phyloP scores from a whole-genome alignment of 106 monocot species.

The Posidonia australis region DNA sequence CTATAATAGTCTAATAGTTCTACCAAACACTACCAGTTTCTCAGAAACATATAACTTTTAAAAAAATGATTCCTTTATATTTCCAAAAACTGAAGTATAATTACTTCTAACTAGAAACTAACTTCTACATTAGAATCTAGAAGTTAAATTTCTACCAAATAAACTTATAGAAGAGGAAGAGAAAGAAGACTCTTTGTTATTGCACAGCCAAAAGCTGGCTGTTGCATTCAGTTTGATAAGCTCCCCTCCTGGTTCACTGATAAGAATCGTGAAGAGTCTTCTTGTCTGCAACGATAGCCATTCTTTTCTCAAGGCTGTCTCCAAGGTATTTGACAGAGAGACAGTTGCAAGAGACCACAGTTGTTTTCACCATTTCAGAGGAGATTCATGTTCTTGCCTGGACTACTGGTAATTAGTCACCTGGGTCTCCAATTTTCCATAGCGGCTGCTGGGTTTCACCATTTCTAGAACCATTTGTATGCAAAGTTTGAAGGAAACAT shows the following conservation, averaged over 20 bases:
- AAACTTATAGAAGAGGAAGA: constrained; percentile 51
- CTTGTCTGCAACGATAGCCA: constrained; percentile 36
- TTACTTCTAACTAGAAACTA: too few relatives aligned
- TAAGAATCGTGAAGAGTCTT: constrained; percentile 37
- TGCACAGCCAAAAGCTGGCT: constrained; percentile 41
- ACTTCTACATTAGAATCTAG: too few relatives aligned
- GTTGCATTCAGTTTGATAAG: constrained; percentile 32
- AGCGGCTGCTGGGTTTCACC: too few relatives aligned
- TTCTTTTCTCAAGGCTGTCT: constrained; percentile 30
- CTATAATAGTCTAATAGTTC: too few relatives aligned
- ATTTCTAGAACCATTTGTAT: too few relatives aligned
- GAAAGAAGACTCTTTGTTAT: constrained; percentile 24
- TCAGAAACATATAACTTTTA: too few relatives aligned
- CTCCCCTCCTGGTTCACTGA: constrained; percentile 20
- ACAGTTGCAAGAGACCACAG: constrained; percentile 20
- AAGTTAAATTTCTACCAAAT: too few relatives aligned
- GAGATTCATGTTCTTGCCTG: not conserved
- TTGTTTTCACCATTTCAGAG: not conserved
- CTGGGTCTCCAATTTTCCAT: too few relatives aligned
- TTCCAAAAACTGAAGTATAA: too few relatives aligned
- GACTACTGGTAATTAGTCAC: constrained; percentile 5
- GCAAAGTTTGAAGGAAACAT: too few relatives aligned
- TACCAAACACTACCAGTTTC: too few relatives aligned
- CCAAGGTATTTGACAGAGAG: constrained; percentile 21
- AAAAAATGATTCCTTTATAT: too few relatives aligned